phyloP scores from a whole-genome alignment of 1,284 basidiomycete genomes.

The Sanghuangporus baumii region DNA sequence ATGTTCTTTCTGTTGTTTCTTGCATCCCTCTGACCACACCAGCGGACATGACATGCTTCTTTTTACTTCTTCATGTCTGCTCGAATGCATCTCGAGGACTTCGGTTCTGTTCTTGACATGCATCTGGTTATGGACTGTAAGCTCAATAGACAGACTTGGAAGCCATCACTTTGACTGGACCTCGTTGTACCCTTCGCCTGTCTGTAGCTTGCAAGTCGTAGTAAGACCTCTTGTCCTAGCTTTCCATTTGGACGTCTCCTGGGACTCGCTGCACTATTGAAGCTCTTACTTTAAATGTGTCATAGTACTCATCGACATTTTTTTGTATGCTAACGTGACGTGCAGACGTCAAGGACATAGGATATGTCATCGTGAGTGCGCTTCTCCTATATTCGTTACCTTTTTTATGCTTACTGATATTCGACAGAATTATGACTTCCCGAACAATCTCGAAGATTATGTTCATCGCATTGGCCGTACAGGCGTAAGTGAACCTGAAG shows the following conservation, averaged over 20 bases:
- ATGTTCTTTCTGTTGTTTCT: slow-evolving; percentile 11
- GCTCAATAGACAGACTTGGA: slow-evolving; percentile 1
- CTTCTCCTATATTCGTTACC: slow-evolving; percentile 3
- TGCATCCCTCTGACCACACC: slow-evolving; percentile 12
- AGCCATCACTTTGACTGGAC: slow-evolving; percentile 8
- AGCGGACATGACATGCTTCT: slow-evolving; percentile 8
- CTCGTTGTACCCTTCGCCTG: slow-evolving; percentile 9
- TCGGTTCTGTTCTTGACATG: slow-evolving; percentile 11
- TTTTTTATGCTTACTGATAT: slow-evolving; percentile 18
- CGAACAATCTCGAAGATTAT: slow-evolving; percentile 47
- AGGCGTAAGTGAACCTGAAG: slow-evolving; percentile 21
- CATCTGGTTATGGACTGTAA: slow-evolving; percentile 15
- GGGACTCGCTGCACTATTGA: slow-evolving; percentile 10
- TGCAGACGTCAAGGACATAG: slow-evolving; percentile 43
- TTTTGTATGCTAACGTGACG: neutral
- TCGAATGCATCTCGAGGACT: slow-evolving; percentile 13
- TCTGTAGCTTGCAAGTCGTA: slow-evolving; percentile 6
- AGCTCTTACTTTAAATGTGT: slow-evolving; percentile 13
- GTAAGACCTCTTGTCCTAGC: slow-evolving; percentile 4
- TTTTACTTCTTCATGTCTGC: slow-evolving; percentile 7
- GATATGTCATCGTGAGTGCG: slow-evolving; percentile 35
- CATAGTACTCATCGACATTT: slow-evolving; percentile 1
- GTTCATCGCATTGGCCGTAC: slow-evolving; percentile 42
- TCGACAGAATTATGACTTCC: slow-evolving; percentile 49
- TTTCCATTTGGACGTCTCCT: slow-evolving; percentile 10